These are phyloP conservation scores for Dendrothele bispora DNA, from an alignment of 768 basidiomycete genomes.

Conservation along the genomic window DNA sequence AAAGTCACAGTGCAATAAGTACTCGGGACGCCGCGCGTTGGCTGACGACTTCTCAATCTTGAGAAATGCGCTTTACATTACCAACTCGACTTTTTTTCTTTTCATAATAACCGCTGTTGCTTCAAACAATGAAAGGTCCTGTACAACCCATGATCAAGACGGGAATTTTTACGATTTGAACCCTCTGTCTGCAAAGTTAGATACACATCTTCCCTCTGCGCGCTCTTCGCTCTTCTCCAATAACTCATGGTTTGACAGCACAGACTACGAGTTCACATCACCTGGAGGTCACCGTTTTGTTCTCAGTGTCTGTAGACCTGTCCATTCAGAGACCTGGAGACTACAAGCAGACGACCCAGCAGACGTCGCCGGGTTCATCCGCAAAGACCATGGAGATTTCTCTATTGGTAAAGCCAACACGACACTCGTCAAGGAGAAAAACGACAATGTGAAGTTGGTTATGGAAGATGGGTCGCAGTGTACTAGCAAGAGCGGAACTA, in stretches of 20 bases:
- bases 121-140: constrained; percentile 50
- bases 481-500: constrained; percentile 36
- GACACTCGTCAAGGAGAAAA: constrained; percentile 39
- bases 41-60: no score
- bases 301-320: constrained; percentile 66
- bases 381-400: constrained; percentile 64
- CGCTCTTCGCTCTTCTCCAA: constrained; percentile 9
- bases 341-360: constrained; percentile 48
- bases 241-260: constrained; percentile 38
- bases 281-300: constrained; percentile 44
- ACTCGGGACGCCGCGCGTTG: no score
- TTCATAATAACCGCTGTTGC: neutral
- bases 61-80: no score
- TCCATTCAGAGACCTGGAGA: constrained; percentile 59
- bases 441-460: constrained; percentile 43
- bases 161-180: constrained; percentile 70
- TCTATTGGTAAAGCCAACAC: constrained; percentile 70
- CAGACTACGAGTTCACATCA: constrained; percentile 60
- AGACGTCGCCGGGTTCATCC: constrained; percentile 63
- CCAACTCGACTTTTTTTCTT: neutral
- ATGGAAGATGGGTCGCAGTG: constrained; percentile 69
- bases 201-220: constrained; percentile 1
- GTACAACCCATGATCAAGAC: constrained; percentile 54
- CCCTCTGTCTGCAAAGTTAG: constrained; percentile 58
- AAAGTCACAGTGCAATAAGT: no score